A percentile compares a stretch with the other conserved stretches of the same genome.
phyloP scores from a whole-genome alignment of 1,139 yeast species.

The Hemisphaericaspora lyxosophila region DNA sequence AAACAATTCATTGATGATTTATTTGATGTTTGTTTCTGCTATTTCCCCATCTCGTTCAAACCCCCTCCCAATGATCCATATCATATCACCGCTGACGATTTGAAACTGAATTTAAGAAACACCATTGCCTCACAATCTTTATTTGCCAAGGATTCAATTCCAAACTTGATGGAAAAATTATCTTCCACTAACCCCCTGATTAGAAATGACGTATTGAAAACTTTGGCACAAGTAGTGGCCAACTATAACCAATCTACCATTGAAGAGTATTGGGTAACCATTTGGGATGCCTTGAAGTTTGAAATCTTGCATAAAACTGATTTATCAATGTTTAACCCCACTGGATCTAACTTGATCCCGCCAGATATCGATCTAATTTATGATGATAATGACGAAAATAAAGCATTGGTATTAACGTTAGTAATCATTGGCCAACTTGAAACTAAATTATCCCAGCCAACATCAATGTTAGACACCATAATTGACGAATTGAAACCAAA shows the following conservation, averaged over 20 bases:
- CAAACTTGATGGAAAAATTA: conserved; percentile 78
- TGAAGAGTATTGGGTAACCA: conserved; percentile 61
- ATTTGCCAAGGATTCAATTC: conserved; percentile 73
- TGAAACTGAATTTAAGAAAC: conserved; percentile 56
- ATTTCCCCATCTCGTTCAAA: conserved; percentile 92
- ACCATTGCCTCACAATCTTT: conserved; percentile 65
- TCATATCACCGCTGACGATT: conserved; percentile 70
- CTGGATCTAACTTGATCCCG: conserved; percentile 27
- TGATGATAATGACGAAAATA: conserved; percentile 41
- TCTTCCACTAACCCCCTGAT: conserved; percentile 79
- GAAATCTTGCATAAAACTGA: conserved; percentile 75
- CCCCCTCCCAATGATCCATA: conserved; percentile 94
- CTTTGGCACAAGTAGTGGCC: conserved; percentile 58
- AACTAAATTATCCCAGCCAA: conserved; percentile 28
- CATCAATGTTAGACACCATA: conserved; percentile 40
- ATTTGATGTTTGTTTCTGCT: conserved; percentile 89
- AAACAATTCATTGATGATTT: conserved; percentile 47
- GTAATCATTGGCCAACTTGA: conserved; percentile 47
- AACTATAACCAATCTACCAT: conserved; percentile 49
- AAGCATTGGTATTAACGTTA: conserved; percentile 48
- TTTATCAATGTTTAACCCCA: conserved; percentile 34
- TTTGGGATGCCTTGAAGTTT: conserved; percentile 88
- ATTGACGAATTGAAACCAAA: conserved; percentile 58
- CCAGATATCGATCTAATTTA: conserved; percentile 26
- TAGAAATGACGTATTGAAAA: conserved; percentile 70